A percentile compares a stretch with the other conserved stretches of the same genome.
Evolutionary conservation across 75 land plant genomes (phyloP).

Genomic region (Pseudotsuga menziesii): DNA sequence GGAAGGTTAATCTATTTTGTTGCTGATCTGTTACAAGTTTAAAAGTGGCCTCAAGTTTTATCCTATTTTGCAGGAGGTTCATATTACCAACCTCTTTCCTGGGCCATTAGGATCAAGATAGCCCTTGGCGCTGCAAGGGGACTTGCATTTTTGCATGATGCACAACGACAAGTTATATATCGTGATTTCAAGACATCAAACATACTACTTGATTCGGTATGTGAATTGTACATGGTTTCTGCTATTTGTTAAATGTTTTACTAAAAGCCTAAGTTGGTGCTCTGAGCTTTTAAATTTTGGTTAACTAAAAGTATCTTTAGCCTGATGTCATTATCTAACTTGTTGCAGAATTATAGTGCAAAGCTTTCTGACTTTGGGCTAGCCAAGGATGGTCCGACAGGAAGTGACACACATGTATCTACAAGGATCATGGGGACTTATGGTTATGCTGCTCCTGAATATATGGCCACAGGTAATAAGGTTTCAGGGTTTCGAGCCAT

Average conservation of each 20-base stretch:
- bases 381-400: slow-evolving; percentile 11
- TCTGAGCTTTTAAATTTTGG: not conserved
- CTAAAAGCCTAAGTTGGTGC: not conserved
- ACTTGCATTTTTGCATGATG: slow-evolving; percentile 75
- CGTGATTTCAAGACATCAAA: slow-evolving; percentile 79
- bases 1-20: too few relatives aligned
- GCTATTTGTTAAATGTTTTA: not conserved
- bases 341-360: slow-evolving; percentile 6
- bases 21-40: not conserved
- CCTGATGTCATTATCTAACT: not conserved
- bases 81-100: slow-evolving; percentile 70
- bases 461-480: slow-evolving; percentile 15
- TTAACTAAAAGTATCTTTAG: not conserved
- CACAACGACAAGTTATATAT: slow-evolving; percentile 58
- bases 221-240: not conserved
- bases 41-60: not conserved
- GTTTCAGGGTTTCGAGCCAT: too few relatives aligned
- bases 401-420: slow-evolving; percentile 2
- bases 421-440: slow-evolving; percentile 19
- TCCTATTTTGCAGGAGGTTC: slow-evolving; percentile 37
- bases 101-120: slow-evolving; percentile 68
- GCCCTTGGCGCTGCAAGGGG: slow-evolving; percentile 86
- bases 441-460: slow-evolving; percentile 21
- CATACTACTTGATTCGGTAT: slow-evolving; percentile 63
- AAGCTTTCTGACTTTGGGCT: slow-evolving; percentile 14